These are phyloP conservation scores for Penicillium bialowiezense DNA, from an alignment of 495 filamentous ascomycete species.

Conservation along the genomic window DNA sequence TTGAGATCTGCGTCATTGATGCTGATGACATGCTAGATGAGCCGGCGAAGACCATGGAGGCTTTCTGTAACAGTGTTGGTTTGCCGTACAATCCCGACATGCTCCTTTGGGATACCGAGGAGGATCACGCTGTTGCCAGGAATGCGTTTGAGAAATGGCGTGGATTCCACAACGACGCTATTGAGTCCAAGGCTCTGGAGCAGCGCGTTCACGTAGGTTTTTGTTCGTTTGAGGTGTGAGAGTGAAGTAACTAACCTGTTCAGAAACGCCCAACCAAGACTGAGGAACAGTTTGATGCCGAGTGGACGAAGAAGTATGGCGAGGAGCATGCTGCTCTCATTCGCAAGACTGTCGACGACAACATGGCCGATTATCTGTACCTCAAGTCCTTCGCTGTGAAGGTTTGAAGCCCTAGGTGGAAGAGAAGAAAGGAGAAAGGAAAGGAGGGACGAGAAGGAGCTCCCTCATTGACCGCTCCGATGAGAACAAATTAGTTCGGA, in stretches of 20 bases:
- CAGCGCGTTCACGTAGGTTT: conserved; percentile 68
- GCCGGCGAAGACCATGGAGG: conserved; percentile 67
- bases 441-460: not conserved
- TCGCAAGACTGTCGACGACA: conserved; percentile 69
- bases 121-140: conserved; percentile 59
- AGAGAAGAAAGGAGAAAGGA: conserved; percentile 8
- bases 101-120: conserved; percentile 77
- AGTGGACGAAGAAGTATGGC: conserved; percentile 83
- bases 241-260: conserved; percentile 4
- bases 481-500: conserved; percentile 32
- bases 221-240: not conserved
- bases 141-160: conserved; percentile 91
- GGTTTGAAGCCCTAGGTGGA: no score
- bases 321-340: conserved; percentile 73
- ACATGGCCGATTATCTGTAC: conserved; percentile 85
- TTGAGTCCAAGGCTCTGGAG: conserved; percentile 70
- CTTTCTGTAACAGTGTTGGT: conserved; percentile 75
- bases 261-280: conserved; percentile 57
- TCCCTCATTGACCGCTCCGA: conserved; percentile 1
- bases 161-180: conserved; percentile 93
- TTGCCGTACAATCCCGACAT: conserved; percentile 68
- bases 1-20: conserved; percentile 83
- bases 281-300: conserved; percentile 68
- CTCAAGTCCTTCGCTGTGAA: conserved; percentile 85
- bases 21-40: conserved; percentile 90